Conservation (phyloP, 2,329 filamentous ascomycete species). For the Monilinia laxa region DNA sequence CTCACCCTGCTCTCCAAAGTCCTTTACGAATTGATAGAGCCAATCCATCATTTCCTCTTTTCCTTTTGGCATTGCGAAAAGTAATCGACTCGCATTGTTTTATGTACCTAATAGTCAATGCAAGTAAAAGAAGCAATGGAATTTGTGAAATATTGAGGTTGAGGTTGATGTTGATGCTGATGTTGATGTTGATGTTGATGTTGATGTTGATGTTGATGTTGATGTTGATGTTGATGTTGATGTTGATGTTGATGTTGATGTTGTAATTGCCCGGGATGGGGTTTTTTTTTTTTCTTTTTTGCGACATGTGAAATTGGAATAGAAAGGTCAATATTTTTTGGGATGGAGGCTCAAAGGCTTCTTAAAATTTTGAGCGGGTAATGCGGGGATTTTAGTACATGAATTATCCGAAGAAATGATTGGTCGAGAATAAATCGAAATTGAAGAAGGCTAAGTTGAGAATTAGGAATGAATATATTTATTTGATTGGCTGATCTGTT, state of each 20-base stretch:
- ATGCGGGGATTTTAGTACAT: constrained; percentile 8
- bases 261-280: too few species aligned
- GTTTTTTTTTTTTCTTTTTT: neutral
- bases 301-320: neutral
- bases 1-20: constrained; percentile 16
- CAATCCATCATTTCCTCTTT: constrained; percentile 23
- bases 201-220: neutral
- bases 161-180: neutral
- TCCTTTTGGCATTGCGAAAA: constrained; percentile 18
- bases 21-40: constrained; percentile 15
- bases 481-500: too few species aligned
- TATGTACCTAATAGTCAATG: neutral
- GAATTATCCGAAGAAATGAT: neutral
- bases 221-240: neutral
- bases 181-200: constrained; percentile 6
- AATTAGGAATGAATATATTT: too few species aligned
- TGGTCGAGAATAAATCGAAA: neutral
- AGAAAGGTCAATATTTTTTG: neutral
- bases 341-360: neutral
- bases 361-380: constrained; percentile 14
- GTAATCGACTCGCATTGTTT: constrained; percentile 15
- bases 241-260: neutral
- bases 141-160: constrained; percentile 14
- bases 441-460: neutral
- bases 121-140: neutral